A percentile compares a stretch with the other conserved stretches of the same genome.
phyloP scores from a whole-genome alignment of 2,329 filamentous ascomycete species.

The Capronia epimyces region DNA sequence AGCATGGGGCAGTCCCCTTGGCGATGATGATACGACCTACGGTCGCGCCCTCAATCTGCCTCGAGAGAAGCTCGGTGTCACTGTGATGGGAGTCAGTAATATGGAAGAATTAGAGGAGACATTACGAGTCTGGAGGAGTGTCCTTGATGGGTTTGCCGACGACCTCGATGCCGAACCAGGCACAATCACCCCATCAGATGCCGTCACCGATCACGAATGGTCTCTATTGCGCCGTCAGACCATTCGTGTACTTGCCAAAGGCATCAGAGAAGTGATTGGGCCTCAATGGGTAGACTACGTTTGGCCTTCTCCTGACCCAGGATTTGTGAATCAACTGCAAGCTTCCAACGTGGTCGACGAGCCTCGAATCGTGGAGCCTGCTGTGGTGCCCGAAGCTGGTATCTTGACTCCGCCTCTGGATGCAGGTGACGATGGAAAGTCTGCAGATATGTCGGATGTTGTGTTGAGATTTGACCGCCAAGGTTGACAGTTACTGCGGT shows the following conservation, averaged over 20 bases:
- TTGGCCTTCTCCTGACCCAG: constrained; percentile 41
- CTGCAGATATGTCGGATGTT: constrained; percentile 14
- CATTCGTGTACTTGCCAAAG: constrained; percentile 35
- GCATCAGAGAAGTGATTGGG: constrained; percentile 37
- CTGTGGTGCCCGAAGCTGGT: neutral
- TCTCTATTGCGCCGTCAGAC: constrained; percentile 34
- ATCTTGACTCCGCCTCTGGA: constrained; percentile 25
- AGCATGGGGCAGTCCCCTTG: constrained; percentile 47
- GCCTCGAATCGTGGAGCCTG: neutral
- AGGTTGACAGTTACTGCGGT: neutral
- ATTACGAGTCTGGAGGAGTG: constrained; percentile 52
- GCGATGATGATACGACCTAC: constrained; percentile 5
- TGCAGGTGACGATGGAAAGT: constrained; percentile 15
- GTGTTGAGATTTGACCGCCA: constrained; percentile 9
- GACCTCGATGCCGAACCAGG: constrained; percentile 32
- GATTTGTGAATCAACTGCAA: constrained; percentile 36
- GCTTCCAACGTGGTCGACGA: neutral
- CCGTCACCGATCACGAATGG: constrained; percentile 38
- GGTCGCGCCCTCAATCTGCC: constrained; percentile 38
- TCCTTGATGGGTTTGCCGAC: constrained; percentile 46
- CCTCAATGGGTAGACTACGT: constrained; percentile 42
- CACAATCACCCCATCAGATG: constrained; percentile 36
- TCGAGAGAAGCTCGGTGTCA: constrained; percentile 51
- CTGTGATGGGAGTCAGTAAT: constrained; percentile 60
- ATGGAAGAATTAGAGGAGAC: constrained; percentile 57